Base-by-base conservation (phyloP, 495 filamentous ascomycete species). In the Aspergillus mulundensis region DNA sequence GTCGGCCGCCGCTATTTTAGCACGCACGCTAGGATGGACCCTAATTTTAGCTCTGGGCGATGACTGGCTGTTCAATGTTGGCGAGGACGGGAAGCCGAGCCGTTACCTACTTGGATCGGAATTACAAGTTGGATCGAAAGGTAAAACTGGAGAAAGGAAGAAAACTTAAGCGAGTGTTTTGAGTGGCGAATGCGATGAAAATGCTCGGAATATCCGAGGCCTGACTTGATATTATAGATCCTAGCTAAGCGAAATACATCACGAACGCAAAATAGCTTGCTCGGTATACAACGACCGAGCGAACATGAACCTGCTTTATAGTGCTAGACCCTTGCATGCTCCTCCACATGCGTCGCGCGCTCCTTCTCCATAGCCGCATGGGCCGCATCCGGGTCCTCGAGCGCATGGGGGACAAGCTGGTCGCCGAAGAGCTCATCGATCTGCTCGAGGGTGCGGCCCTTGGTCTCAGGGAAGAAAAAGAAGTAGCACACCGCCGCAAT, bases 381-480 rank as follows among this genome's bases (percentile, higher is more conserved):
- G 11, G 58, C 52, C 10, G 20, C 58, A 14, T 38, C 53, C 15
- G 58, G 52, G 32, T 60, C 58, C 40, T 47, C 41, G 40, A 60
- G n/a, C 21, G 58, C 58, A 43, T 60, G 58, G 18, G 58, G 58
- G 1, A 60, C 53, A 12, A 60, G 21, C 53, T 60, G 58, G 18
- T 77, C 77, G 0, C 73, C 78, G 61, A 82, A 82, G 38, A 82
- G 52, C 21, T 75, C 44, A 67, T 81, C 77, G 54, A 81, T 81
- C 61, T 82, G 75, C 58, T 82, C 80, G 15, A 82, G 58, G 0
- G 70, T 70, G 28, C 77, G 59, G 16, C 76, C 71, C 56, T 77
- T 81, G 0, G 77, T 81, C 64, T 82, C 78, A 25, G 76, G 77
- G 63, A 75, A 80, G 36, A 72, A 70, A 56, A 77, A 66, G 1